Base-by-base conservation (phyloP, 805 yeast genomes). In the Brettanomyces naardenensis region DNA sequence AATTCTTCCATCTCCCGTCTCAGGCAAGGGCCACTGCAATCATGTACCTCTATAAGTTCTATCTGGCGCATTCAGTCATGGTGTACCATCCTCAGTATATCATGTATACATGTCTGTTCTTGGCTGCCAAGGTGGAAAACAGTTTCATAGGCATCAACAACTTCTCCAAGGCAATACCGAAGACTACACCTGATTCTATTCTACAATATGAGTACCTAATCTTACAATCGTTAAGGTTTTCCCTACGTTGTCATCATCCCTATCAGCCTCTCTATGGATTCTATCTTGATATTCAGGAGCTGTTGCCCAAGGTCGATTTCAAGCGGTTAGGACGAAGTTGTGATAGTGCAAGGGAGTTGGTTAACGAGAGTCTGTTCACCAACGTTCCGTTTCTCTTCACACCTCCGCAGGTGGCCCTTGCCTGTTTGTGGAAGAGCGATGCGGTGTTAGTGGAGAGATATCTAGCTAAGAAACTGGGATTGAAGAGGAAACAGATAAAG, bases 331-430 rank as follows among this genome's bases (percentile, higher is more conserved):
- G 92, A 1, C 65, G 66, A 33, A 68, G 77, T 31, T 84, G 85
- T 58, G 94, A 85, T 52, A 62, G 64, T 31, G 86, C 95, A 9
- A 75, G 81, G 48, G 69, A 65, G 21, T 61, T 78, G 57, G 68
- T 85, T 4, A 73, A 77, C 32, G 84, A 78, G 19, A 71, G 85
- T n/a, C 64, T 86, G 29, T 63, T 80, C 26, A 77, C 90, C 15
- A 95, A 92, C 54, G 89, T 75, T 3, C 65, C 71, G 6, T 90
- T 86, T 49, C 64, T 77, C 26, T 90, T 64, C 60, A 80, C 97
- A 0, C 99, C 99, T 1, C 95, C 97, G 1, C 98, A 92, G 53
- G 85, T 92, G 22, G 96, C 97, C 1, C 64, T 92, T 37, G 92
- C 96, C 0, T 86, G 92, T 13, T 67, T 89, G 53, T 75, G 81